Evolutionary conservation across 176 grass and related monocot genomes (phyloP), one percentile per base, ranked within the genome.

Genomic region (Aegilops bicornis): DNA sequence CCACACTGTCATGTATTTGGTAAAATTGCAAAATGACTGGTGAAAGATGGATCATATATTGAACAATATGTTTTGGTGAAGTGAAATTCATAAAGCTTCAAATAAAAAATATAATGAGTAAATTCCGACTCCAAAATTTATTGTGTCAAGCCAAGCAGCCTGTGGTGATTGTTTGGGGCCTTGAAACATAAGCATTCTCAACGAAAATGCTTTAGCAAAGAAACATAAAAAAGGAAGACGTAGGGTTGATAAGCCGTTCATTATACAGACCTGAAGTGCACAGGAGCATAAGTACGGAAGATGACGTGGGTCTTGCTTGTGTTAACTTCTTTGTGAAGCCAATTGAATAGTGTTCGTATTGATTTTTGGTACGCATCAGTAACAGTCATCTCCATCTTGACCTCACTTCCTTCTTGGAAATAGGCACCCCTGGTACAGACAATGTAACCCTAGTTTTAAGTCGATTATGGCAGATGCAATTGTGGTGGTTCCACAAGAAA

Each of bases 231-330:
- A 54, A 23, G 73, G 61, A 77, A 54, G 62, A 17, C n/a, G 13
- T 48, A 2, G 45, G 15, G 29, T 31, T 32, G 2, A 20, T 69
- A 69, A 85, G 64, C 29, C 15, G 37, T n/a, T 54, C 64, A 8
- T 43, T 52, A 68, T 7, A 83, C 91, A 82, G n/a, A 98, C 96
- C 96, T 95, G 96, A 98, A 95, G 92, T 98, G 96, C 81, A 95
- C 91, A 39, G 96, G 96, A 87, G 96, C 88, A 85, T 98, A 95
- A 35, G 91, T 95, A 48, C 93, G 91, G 80, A 92, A 98, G 67
- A 98, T 92, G 90, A 94, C 88, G 48, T 95, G 93, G 58, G 91
- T 98, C 79, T 92, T 94, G 86, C 86, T 94, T 80, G 78, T 82
- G 83, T 95, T 83, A 81, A 98, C 96, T 87, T 98, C 90, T 70